Conservation (phyloP, 176 grass and related monocot species). For the Poa annua region DNA sequence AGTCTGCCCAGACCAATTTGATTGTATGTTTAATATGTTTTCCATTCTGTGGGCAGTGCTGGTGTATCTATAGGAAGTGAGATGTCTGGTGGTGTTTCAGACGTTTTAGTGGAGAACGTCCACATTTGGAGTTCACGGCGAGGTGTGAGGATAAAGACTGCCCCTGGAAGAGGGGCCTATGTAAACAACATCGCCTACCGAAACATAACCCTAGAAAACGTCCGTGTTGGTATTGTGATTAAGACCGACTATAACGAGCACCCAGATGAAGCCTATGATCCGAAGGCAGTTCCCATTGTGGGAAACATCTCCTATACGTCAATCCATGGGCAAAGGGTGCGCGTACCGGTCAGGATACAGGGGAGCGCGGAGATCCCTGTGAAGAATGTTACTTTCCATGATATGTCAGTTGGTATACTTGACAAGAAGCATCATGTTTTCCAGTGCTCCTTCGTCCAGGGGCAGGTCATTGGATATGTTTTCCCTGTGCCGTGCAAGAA, state of each 20-base stretch:
- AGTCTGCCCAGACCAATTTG: not conserved
- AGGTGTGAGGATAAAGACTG: constrained; percentile 84
- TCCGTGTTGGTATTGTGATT: constrained; percentile 87
- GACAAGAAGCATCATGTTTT: constrained; percentile 78
- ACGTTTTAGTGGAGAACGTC: constrained; percentile 71
- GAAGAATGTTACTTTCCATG: constrained; percentile 64
- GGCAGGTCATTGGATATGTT: constrained; percentile 77
- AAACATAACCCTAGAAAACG: constrained; percentile 65
- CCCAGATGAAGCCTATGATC: constrained; percentile 60
- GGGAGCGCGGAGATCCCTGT: constrained; percentile 79
- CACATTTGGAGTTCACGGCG: constrained; percentile 75
- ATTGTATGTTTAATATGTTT: constrained; percentile 38
- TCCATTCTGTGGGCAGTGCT: constrained; percentile 61
- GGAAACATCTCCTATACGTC: constrained; percentile 74
- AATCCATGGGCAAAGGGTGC: constrained; percentile 67
- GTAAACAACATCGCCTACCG: constrained; percentile 60
- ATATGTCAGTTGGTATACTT: constrained; percentile 72
- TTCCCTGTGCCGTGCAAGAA: constrained; percentile 80
- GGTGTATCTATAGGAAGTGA: constrained; percentile 87
- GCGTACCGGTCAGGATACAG: constrained; percentile 79
- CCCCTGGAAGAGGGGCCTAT: constrained; percentile 87
- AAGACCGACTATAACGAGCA: constrained; percentile 92
- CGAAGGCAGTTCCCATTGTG: constrained; percentile 65
- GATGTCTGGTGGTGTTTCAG: constrained; percentile 90
- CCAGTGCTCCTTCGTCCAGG: constrained; percentile 89